Evolutionary conservation across 805 yeast species (phyloP).

Genomic region (Clavispora phyllophila): DNA sequence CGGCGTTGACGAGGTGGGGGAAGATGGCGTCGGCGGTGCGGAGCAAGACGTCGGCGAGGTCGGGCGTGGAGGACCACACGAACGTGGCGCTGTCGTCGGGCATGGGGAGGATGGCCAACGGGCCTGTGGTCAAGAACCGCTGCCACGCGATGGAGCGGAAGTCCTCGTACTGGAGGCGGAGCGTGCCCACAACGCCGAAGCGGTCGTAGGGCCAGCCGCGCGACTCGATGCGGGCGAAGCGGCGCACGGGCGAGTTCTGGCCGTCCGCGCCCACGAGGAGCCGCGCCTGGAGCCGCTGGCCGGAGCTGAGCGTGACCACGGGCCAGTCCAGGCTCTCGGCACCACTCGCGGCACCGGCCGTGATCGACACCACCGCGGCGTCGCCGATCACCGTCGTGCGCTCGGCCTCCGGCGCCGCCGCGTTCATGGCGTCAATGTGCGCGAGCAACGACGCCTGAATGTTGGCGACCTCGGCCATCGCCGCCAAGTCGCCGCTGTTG

Average conservation of each 20-base stretch:
- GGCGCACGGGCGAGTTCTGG: conserved; percentile 85
- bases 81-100: conserved; percentile 84
- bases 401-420: conserved; percentile 13
- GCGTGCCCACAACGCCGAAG: conserved; percentile 90
- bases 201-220: conserved; percentile 90
- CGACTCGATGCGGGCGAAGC: conserved; percentile 73
- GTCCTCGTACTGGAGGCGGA: conserved; percentile 69
- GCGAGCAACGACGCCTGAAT: conserved; percentile 69
- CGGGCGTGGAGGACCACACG: conserved; percentile 89
- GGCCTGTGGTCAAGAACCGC: conserved; percentile 86
- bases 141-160: conserved; percentile 83
- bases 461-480: conserved; percentile 85
- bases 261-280: conserved; percentile 96
- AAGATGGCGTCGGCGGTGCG: conserved; percentile 59
- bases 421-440: conserved; percentile 33
- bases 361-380: conserved; percentile 60
- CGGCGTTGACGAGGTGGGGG: conserved; percentile 75
- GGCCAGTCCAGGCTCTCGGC: conserved; percentile 69
- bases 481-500: conserved; percentile 42
- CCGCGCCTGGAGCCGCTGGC: conserved; percentile 59
- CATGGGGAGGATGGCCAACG: conserved; percentile 84
- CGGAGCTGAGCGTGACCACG: conserved; percentile 58
- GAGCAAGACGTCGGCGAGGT: conserved; percentile 58
- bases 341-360: conserved; percentile 60
- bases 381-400: conserved; percentile 49